Evolutionary conservation across 129 eudicot genomes (phyloP).

Genomic region (Chrysanthemum lavandulifolium): DNA sequence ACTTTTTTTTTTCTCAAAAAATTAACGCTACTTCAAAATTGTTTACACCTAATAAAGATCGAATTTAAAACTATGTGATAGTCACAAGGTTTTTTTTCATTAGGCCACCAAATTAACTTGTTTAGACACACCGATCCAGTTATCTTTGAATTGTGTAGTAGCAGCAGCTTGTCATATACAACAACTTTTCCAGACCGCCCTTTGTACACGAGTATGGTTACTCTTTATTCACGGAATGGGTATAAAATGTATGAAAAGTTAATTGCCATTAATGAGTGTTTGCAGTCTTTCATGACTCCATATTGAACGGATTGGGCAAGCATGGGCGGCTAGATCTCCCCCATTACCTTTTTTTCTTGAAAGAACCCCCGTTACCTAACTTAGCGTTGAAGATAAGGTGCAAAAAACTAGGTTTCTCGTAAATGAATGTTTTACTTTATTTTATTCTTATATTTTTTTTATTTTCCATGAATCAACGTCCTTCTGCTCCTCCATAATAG

Average conservation of each 20-base stretch:
- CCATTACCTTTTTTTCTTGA: neutral
- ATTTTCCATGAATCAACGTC: conserved; percentile 11
- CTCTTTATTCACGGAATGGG: neutral
- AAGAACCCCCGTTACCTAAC: conserved; percentile 8
- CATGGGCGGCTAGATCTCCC: conserved; percentile 33
- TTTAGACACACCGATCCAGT: no score
- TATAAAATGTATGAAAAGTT: neutral
- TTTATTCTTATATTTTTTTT: neutral
- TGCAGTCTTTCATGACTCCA: conserved; percentile 18
- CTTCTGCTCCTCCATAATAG: conserved; percentile 36
- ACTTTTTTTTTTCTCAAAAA: no score
- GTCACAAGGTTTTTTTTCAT: no score
- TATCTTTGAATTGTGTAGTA: no score
- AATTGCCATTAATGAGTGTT: conserved; percentile 1
- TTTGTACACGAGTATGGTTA: neutral
- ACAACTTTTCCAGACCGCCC: no score
- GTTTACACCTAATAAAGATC: no score
- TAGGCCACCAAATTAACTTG: no score
- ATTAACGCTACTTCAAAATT: no score
- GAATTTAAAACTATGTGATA: no score
- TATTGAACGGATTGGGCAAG: conserved; percentile 21
- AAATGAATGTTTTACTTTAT: conserved; percentile 14
- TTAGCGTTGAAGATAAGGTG: conserved; percentile 30
- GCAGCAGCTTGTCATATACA: no score
- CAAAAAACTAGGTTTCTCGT: conserved; percentile 28